Evolutionary conservation across 2,329 filamentous ascomycete genomes (phyloP).

Genomic region (Colletotrichum sp.): DNA sequence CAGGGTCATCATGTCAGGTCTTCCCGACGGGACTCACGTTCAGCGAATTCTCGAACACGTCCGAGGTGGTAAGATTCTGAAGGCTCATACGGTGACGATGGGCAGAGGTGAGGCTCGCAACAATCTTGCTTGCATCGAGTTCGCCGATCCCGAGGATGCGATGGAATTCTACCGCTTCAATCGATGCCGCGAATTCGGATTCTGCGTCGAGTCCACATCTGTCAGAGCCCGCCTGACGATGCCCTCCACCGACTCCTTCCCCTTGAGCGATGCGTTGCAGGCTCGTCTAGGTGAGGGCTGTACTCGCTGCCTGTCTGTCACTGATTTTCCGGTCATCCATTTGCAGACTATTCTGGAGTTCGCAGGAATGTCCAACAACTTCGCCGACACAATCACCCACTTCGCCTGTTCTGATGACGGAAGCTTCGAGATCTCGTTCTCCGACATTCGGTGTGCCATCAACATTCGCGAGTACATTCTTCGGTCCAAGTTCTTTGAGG

Average conservation of each 20-base stretch:
- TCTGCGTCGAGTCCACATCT: not conserved
- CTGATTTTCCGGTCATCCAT: slow-evolving; percentile 3
- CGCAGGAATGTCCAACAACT: not conserved
- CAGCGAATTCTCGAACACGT: slow-evolving; percentile 14
- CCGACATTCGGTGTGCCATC: not conserved
- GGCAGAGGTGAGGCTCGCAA: not conserved
- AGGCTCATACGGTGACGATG: not conserved
- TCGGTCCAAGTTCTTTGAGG: not conserved
- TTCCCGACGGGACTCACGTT: slow-evolving; percentile 7
- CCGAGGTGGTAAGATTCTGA: slow-evolving; percentile 11
- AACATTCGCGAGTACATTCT: slow-evolving; percentile 1
- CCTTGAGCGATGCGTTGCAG: not conserved
- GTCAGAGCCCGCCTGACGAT: not conserved
- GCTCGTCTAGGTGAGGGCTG: not conserved
- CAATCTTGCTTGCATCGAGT: slow-evolving; percentile 6
- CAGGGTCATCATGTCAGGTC: slow-evolving; percentile 11
- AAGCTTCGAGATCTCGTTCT: slow-evolving; percentile 9
- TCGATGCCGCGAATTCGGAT: slow-evolving; percentile 8
- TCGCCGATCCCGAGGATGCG: not conserved
- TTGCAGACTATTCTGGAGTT: not conserved
- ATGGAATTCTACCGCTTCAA: not conserved
- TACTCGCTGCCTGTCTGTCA: slow-evolving; percentile 9
- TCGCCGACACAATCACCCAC: not conserved
- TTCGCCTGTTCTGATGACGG: slow-evolving; percentile 1
- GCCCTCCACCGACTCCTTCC: slow-evolving; percentile 8